Evolutionary conservation across 192 early-diverging fungal genomes (phyloP), one percentile per base, ranked within the genome.

Genomic region (Allomyces macrogynus): DNA sequence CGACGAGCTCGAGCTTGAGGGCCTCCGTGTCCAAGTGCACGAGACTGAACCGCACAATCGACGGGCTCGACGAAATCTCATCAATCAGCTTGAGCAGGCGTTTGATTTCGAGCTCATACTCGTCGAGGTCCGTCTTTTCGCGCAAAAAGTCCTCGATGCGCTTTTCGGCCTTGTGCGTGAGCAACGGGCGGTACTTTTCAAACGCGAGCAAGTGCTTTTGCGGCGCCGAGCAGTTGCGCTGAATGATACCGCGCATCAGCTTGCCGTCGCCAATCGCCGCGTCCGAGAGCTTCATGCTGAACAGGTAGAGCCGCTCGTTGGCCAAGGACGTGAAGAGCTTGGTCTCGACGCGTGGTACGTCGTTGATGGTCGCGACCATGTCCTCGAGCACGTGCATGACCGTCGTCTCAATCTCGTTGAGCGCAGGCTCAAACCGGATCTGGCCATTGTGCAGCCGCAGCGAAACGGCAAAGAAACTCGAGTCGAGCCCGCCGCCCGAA

Each of bases 111-210:
- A 61, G 42, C 65, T 83, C 81, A 60, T 78, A 83, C 57, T 83
- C 81, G 5, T 83, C 81, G 54, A 83, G 68, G 40, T 80, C 80
- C 63, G 84, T 78, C 70, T 78, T 80, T 65, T 84, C 81, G 18
- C 81, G 63, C 70, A 84, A 73, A 67, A 84, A 84, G 25, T 84
- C 82, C 24, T 84, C 82, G 23, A 84, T 76, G 44, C 75, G 61
- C 72, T 84, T 84, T 66, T 84, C 82, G 5, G 82, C 82, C 68
- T 81, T 80, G 25, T 84, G 77, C 18, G 78, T 84, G 63, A 84
- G 66, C 42, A 84, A 67, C 4, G 73, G 63, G 68, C 84, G 77
- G 72, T 18, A 76, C 61, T 1, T 75, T 75, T 16, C 78, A 69
- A 57, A 57, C 49, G 49, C 20, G 49, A 57, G 23, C 69, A 74